Evolutionary conservation across 208 protist species (phyloP), one percentile per base, ranked within the genome.

Genomic region (Angomonas desouzai): DNA sequence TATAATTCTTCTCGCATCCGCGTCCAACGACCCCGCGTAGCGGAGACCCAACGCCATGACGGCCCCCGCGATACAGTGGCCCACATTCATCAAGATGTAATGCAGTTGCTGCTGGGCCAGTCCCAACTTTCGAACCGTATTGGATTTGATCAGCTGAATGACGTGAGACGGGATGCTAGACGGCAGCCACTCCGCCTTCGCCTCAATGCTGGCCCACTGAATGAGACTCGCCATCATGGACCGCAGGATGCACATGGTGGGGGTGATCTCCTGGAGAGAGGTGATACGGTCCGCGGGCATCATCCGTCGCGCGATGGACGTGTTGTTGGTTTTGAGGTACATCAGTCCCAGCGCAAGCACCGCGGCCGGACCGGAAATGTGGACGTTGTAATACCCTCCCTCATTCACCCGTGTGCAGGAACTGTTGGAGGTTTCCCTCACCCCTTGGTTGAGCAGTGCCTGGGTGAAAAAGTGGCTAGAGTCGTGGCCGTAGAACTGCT

Each of bases 71-170:
- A 94, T 72, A 65, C 78, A 89, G 70, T 91, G 79, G 1, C 79
- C 89, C 27, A 83, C 66, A 62, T 91, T 90, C 74, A 94, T 87
- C 49, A 85, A 70, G 18, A 94, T 69, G 55, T 86, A 92, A 32
- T 81, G 77, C 36, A 85, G 66, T 72, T 94, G 85, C 55, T 84
- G 76, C 23, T 66, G 68, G 10, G 68, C 77, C 0, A 85, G 75
- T 32, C 40, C 59, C 32, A 57, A 22, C 1, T 43, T 25, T 23
- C 30, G 40, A 10, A 36, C 23, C 23, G n/a, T 23, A 18, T 27
- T 43, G 7, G 45, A 32, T 32, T 27, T 29, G 38, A 48, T 16
- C 23, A 81, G 59, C 36, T 75, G 53, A 34, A 82, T 55, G 45
- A 92, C 61, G 23, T 67, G 75, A 18, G 66, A 74, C 1, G 84